phyloP scores from a whole-genome alignment of 202 grass and related monocot genomes.

The Brachypodium distachyon region DNA sequence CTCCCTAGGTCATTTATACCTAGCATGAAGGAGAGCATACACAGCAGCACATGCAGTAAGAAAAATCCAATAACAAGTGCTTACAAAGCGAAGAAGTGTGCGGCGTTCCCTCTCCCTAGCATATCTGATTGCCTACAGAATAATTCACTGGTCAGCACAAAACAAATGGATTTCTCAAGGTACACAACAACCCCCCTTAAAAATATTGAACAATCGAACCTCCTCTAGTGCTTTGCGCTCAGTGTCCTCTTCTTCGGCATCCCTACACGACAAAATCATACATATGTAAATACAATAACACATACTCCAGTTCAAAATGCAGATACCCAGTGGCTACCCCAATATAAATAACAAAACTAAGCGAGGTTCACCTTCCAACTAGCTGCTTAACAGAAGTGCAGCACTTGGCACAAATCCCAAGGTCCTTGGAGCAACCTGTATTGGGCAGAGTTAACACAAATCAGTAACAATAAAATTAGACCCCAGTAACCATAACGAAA shows the following conservation, averaged over 20 bases:
- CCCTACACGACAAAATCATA: constrained; percentile 34
- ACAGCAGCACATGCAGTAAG: neutral
- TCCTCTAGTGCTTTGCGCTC: constrained; percentile 63
- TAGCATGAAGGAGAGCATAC: neutral
- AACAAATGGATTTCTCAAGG: constrained; percentile 2
- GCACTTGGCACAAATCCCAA: constrained; percentile 80
- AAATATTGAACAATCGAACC: constrained; percentile 25
- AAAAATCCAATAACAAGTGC: constrained; percentile 16
- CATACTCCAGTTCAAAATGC: neutral
- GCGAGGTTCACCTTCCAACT: constrained; percentile 58
- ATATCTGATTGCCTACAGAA: constrained; percentile 70
- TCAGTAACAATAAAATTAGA: neutral
- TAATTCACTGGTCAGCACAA: constrained; percentile 8
- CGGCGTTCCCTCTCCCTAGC: constrained; percentile 80
- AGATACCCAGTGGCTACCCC: neutral
- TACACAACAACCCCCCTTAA: neutral
- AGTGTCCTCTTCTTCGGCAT: constrained; percentile 45
- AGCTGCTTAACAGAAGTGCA: constrained; percentile 37
- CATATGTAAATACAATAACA: neutral
- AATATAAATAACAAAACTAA: neutral
- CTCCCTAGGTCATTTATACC: neutral
- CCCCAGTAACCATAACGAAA: neutral
- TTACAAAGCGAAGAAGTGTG: constrained; percentile 80
- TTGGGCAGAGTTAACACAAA: neutral
- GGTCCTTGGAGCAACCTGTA: constrained; percentile 79